phyloP scores from a whole-genome alignment of 1,284 basidiomycete species.

The Ustilago esculenta region DNA sequence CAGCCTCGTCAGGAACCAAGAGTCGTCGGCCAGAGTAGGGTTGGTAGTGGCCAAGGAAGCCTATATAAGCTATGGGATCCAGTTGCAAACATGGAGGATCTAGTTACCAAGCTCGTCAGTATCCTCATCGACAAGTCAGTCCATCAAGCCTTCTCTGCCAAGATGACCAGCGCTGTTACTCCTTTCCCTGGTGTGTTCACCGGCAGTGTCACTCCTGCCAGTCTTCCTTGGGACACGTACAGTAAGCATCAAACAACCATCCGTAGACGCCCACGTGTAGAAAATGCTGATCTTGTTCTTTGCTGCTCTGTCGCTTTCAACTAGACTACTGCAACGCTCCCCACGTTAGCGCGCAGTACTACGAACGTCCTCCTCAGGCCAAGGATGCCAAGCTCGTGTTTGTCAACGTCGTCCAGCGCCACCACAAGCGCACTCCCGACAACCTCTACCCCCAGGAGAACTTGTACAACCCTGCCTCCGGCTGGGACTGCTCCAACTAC shows the following conservation, averaged over 20 bases:
- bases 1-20: neutral
- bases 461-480: conserved; percentile 67
- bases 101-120: neutral
- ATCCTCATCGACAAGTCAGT: neutral
- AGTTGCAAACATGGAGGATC: too few relatives aligned
- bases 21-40: conserved; percentile 1
- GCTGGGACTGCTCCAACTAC: conserved; percentile 51
- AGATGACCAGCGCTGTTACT: conserved; percentile 18
- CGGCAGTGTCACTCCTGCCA: conserved; percentile 20
- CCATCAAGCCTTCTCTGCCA: too few relatives aligned
- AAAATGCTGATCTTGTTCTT: neutral
- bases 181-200: conserved; percentile 32
- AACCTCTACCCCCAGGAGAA: conserved; percentile 71
- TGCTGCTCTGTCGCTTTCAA: neutral
- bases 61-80: too few relatives aligned
- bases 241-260: conserved; percentile 19
- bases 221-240: conserved; percentile 43
- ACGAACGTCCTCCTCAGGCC: conserved; percentile 26
- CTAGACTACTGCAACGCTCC: conserved; percentile 50
- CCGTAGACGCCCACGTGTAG: too few relatives aligned
- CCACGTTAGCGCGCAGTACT: conserved; percentile 34
- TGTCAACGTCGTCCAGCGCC: conserved; percentile 52
- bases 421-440: conserved; percentile 67
- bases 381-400: conserved; percentile 45
- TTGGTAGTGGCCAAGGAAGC: too few relatives aligned